Conservation (phyloP, 805 yeast species). For the Priceomyces castillae region DNA sequence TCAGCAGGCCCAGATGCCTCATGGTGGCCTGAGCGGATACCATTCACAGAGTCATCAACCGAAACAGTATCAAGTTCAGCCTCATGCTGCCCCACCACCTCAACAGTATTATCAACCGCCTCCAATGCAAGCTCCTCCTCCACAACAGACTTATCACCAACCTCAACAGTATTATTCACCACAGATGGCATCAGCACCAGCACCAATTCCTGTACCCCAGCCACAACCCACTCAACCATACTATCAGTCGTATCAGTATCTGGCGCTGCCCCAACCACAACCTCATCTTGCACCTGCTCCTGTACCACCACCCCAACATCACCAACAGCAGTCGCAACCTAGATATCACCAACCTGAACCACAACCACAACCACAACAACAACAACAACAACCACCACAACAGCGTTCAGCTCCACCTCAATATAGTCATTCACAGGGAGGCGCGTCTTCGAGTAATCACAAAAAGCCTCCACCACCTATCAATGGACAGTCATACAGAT, state of each 20-base stretch:
- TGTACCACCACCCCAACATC: constrained; percentile 11
- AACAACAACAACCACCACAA: constrained; percentile 1
- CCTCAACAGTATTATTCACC: constrained; percentile 11
- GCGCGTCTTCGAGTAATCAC: constrained; percentile 9
- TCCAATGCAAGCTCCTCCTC: constrained; percentile 10
- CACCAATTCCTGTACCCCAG: constrained; percentile 9
- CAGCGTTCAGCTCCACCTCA: not conserved
- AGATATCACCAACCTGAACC: constrained; percentile 4
- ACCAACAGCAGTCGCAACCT: not conserved
- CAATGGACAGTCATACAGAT: constrained; percentile 2
- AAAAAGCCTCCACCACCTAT: constrained; percentile 19
- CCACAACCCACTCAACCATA: constrained; percentile 8
- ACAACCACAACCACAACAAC: not conserved
- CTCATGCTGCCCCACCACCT: constrained; percentile 11
- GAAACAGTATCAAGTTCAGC: constrained; percentile 10
- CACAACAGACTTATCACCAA: constrained; percentile 10
- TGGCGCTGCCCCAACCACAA: no score
- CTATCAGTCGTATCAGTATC: constrained; percentile 8
- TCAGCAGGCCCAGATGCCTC: constrained; percentile 11
- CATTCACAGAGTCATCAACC: constrained; percentile 13
- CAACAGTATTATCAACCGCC: constrained; percentile 13
- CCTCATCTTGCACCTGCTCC: constrained; percentile 12
- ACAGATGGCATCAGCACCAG: constrained; percentile 7
- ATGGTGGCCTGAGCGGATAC: constrained; percentile 8
- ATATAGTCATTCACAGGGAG: not conserved